Conservation (phyloP, 2,329 filamentous ascomycete species). For the Colletotrichum costaricense region DNA sequence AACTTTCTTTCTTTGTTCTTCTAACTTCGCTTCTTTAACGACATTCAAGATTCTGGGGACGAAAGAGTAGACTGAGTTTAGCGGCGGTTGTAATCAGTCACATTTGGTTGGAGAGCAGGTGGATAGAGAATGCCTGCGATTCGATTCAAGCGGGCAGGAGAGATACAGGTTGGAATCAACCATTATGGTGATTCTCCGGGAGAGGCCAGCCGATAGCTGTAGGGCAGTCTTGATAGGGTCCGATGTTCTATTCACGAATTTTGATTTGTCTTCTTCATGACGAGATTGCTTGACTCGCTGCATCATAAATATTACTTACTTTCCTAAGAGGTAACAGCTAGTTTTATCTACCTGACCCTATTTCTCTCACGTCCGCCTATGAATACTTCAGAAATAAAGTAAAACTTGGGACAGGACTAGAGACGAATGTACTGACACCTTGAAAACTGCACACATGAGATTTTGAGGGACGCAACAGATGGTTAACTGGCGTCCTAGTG, state of each 20-base stretch:
- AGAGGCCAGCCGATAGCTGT: constrained; percentile 25
- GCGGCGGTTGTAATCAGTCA: constrained; percentile 26
- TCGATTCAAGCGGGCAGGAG: background rate
- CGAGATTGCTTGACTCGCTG: background rate
- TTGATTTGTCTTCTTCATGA: constrained; percentile 1
- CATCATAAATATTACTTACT: background rate
- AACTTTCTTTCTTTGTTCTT: constrained; percentile 40
- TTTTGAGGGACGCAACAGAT: no score
- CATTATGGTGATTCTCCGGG: constrained; percentile 6
- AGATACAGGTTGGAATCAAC: background rate
- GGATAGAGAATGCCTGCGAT: background rate
- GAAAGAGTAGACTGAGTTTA: constrained; percentile 19
- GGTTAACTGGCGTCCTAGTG: no score
- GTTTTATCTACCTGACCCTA: no score
- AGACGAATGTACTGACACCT: no score
- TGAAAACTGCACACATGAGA: no score
- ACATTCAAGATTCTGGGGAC: constrained; percentile 10
- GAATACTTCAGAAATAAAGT: no score
- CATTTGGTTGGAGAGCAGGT: constrained; percentile 9
- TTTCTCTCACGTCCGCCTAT: no score
- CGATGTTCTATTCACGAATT: constrained; percentile 31
- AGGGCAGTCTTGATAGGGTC: constrained; percentile 33
- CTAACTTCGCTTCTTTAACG: constrained; percentile 26
- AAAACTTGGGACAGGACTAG: no score
- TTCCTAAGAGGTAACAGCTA: no score